Base-by-base conservation (phyloP, 805 yeast species). In the Candida ipomoeae region DNA sequence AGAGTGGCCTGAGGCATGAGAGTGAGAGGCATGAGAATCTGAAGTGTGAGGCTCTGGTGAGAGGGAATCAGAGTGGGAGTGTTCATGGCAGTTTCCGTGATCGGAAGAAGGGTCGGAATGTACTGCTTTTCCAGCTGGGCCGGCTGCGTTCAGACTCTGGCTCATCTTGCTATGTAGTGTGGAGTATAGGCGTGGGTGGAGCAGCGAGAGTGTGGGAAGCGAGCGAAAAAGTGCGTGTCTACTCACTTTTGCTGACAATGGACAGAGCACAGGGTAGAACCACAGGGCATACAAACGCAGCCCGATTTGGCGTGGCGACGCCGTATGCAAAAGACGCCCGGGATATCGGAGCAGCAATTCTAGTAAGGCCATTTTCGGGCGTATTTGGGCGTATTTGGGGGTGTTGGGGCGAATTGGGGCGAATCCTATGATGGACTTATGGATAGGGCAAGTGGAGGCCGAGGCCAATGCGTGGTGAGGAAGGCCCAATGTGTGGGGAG, bases 1-100 rank as follows among this genome's bases (percentile, higher is more conserved):
- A 29, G 39, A 54, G 58, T 47, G 56, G 18, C 10, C 32, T 13
- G 18, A 6, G 13, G 20, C 46, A 20, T 45, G 49, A n/a, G 48
- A n/a, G 40, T 54, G 53, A 2, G 26, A 23, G 51, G 7, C 17
- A 20, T 37, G 40, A 21, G 40, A 20, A 26, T 38, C 13, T 26
- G 11, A 26, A 26, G 11, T 26, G 29, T 26, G 11, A 26, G 5
- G 5, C 11, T 10, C 29, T 8, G 29, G 8, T 4, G 18, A 10
- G 11, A 11, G 14, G 13, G 14, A 10, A 20, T 38, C 15, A 14
- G 29, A 20, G 17, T 18, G 40, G 7, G 20, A 23, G 7, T 17
- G 21, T 3, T 18, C 21, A 3, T 18, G 40, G n/a, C n/a, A 11
- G 40, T 18, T 10, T 13, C 18, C 40, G n/a, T 18, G n/a, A 29